These are phyloP conservation scores for Citrus sp. DNA, from an alignment of 345 rosid genomes.

Conservation along the genomic window DNA sequence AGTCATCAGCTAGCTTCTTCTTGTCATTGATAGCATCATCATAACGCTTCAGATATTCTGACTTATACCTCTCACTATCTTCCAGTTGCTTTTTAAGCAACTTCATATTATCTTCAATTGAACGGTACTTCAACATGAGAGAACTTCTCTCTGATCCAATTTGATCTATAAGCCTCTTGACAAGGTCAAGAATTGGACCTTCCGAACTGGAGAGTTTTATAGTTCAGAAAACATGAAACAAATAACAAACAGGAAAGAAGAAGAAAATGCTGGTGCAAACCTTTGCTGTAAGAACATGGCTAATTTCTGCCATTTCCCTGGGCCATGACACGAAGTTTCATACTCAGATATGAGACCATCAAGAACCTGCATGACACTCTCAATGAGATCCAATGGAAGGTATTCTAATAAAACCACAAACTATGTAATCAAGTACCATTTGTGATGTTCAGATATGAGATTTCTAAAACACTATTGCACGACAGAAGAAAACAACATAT, in stretches of 20 bases:
- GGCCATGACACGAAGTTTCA: constrained; percentile 77
- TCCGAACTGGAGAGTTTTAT: constrained; percentile 57
- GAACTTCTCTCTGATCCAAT: constrained; percentile 85
- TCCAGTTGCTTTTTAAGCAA: constrained; percentile 76
- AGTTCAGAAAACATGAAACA: background rate
- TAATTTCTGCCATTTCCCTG: constrained; percentile 91
- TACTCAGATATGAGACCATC: constrained; percentile 76
- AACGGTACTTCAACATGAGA: constrained; percentile 68
- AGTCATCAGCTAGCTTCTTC: constrained; percentile 83
- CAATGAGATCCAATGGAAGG: background rate
- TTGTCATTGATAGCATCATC: constrained; percentile 94
- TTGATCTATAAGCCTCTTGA: constrained; percentile 70
- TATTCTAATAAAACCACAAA: background rate
- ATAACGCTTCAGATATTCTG: constrained; percentile 84
- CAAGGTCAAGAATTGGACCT: constrained; percentile 83
- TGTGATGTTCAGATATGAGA: background rate
- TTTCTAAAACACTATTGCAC: background rate
- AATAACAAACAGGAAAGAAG: background rate
- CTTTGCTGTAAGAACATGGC: constrained; percentile 83
- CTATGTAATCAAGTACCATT: background rate
- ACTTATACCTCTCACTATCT: constrained; percentile 80
- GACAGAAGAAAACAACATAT: background rate
- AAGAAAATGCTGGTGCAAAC: constrained; percentile 27
- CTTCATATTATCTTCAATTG: constrained; percentile 79
- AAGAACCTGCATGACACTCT: constrained; percentile 55